Evolutionary conservation across 371 early-diverging fungal genomes (phyloP).

Genomic region (Mucor lusitanicus): DNA sequence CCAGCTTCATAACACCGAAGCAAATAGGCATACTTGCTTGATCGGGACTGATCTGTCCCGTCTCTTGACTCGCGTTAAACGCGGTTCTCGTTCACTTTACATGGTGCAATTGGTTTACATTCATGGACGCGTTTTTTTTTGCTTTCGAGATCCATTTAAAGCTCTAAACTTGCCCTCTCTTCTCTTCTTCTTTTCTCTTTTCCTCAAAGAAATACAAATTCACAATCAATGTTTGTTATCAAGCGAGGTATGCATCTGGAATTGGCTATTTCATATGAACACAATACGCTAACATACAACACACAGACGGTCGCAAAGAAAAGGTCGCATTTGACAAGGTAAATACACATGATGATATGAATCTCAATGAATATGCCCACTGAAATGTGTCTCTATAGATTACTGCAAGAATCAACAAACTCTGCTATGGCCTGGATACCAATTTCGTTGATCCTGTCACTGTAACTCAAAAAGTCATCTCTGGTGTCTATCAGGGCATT

Average conservation of each 20-base stretch:
- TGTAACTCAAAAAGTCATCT: conserved; percentile 94
- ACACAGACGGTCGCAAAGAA: conserved; percentile 75
- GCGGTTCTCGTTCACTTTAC: neutral
- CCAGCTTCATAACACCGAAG: neutral
- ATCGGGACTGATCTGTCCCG: neutral
- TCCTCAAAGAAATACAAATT: neutral
- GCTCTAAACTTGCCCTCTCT: neutral
- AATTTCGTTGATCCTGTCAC: conserved; percentile 91
- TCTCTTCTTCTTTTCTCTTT: neutral
- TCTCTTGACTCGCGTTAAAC: neutral
- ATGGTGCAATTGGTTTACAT: neutral
- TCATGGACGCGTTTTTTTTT: conserved; percentile 1
- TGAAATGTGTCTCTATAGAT: conserved; percentile 53
- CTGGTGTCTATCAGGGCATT: conserved; percentile 96
- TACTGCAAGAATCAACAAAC: conserved; percentile 87
- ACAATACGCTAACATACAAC: neutral
- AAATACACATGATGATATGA: neutral
- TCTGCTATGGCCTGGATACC: conserved; percentile 92
- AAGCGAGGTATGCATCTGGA: neutral
- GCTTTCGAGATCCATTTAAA: conserved; percentile 1
- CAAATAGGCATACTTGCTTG: neutral
- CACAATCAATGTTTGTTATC: neutral
- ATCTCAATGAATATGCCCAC: neutral
- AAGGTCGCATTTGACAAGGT: conserved; percentile 85
- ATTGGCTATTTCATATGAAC: neutral